Evolutionary conservation across 2,329 filamentous ascomycete species (phyloP), one percentile per base, ranked within the genome.

Genomic region (Microdochium trichocladiopsis): DNA sequence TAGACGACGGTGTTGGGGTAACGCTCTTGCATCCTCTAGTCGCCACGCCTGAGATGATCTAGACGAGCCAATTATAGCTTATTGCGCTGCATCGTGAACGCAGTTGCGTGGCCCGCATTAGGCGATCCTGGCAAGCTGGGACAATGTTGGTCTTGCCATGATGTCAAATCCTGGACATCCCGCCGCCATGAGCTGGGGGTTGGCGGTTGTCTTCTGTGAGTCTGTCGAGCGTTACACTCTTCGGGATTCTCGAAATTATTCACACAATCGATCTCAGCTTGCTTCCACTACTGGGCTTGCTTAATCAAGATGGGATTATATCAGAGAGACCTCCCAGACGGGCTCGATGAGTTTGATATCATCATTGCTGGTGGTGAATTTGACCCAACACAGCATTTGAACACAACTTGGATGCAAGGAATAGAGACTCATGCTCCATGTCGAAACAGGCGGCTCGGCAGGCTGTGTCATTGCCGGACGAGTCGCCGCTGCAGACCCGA

Each of bases 391-490:
- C 6, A 16, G 11, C 54, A 18, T 12, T 51, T 18, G 18, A 10
- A 8, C 18, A 4, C 43, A 4, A 12, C 21, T 25, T 11, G 4
- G 6, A 24, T 10, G 23, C 18, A 18, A 23, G 14, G 6, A 47
- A 5, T 23, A 24, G 4, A 23, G 8, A 47, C 43, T 47, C 10
- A 47, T 11, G 23, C n/a, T 41, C 36, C n/a, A 5, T 16, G 6
- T 41, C 36, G 83, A 58, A 87, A 48, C 23, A 70, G 75, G 75
- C 51, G 75, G 75, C 16, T 69, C 74, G 4, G 72, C 75, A 36
- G 76, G 73, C 22, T 75, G 75, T 56, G 69, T 78, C 23, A 64
- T 78, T 31, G 77, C 78, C 14, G 72, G 68, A 2, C 68, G 78
- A 49, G 70, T 82, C 9, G 73, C 76, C 10, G 72, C 74, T 51